Base-by-base conservation (phyloP, 805 yeast species). In the Metschnikowia aberdeeniae region DNA sequence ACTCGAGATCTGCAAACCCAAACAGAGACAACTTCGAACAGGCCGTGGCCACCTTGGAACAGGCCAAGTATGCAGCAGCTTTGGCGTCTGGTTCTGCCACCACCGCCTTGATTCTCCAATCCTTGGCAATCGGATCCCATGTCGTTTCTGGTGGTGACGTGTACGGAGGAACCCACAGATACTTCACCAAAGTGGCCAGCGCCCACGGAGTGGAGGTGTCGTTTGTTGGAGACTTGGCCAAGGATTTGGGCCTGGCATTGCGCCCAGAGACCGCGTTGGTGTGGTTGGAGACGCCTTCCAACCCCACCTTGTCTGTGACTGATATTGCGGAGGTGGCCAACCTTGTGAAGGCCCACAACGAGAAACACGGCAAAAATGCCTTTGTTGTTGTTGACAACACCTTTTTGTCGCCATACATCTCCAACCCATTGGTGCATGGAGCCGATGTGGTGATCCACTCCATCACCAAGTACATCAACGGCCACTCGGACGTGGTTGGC, bases 81-180 rank as follows among this genome's bases (percentile, higher is more conserved):
- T 82, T 86, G 63, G 68, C 86, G 31, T 85, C 95, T n/a, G 96
- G 96, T 42, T 82, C 89, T 41, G 95, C 95, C 40, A 76, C 88
- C 50, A 86, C 95, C 36, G 87, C 93, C 22, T 76, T 82, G 55
- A 73, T 87, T 36, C 69, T 86, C 58, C 95, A 87, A 66, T 76
- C 85, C 28, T 70, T 88, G 57, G 82, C 86, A 36, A 76, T 78
- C 51, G 84, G 83, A 39, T 73, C 86, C 34, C 93, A 88, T 60
- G 84, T 85, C 34, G 73, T 87, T 40, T 81, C 89, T 38, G 81
- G 86, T 58, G 89, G 86, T 56, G 96, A 87, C 59, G 95, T 87
- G 38, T 87, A 87, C 66, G 96, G 96, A 51, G 96, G 96, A 57
- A 87, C 95, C 46, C 93, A 87, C 72, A 76, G 96, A 67, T 87